Percentiles rank a stretch among this genome's conserved stretches.
Evolutionary conservation across 345 rosid species (phyloP).

Genomic region (Reutealis trisperma): DNA sequence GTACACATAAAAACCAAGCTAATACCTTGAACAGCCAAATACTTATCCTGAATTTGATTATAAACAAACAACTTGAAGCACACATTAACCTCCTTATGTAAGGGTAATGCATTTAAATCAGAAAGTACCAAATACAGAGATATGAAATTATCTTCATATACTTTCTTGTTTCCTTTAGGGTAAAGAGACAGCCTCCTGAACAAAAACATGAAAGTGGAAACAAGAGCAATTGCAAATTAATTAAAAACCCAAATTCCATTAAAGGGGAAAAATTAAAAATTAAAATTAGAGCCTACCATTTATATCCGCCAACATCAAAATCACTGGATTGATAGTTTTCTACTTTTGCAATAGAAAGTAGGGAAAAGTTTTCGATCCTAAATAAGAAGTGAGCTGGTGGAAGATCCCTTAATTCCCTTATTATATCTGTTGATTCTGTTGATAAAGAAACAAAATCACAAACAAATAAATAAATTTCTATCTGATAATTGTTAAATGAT

Average conservation of each 20-base stretch:
- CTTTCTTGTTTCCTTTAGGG: constrained; percentile 14
- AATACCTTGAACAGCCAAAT: constrained; percentile 12
- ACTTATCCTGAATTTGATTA: constrained; percentile 1
- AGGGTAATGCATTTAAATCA: neutral
- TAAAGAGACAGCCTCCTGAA: constrained; percentile 15
- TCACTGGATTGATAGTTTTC: neutral
- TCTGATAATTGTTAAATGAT: no score
- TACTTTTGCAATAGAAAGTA: neutral
- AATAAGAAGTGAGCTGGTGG: constrained; percentile 7
- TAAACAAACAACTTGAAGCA: constrained; percentile 13
- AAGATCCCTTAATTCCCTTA: constrained; percentile 7
- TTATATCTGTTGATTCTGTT: neutral
- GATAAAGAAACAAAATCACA: neutral
- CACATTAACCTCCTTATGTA: neutral
- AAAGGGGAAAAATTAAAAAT: neutral
- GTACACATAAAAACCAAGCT: neutral
- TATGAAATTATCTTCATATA: neutral
- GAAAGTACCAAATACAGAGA: constrained; percentile 13
- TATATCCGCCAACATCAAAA: constrained; percentile 5
- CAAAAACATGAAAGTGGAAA: no score
- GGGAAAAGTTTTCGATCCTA: constrained; percentile 16
- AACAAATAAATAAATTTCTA: no score
- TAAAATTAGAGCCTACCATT: neutral
- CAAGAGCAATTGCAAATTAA: no score
- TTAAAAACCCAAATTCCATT: neutral